These are phyloP conservation scores for Cylindrodendrum hubeiense DNA, from an alignment of 2,329 filamentous ascomycete genomes.

Conservation along the genomic window DNA sequence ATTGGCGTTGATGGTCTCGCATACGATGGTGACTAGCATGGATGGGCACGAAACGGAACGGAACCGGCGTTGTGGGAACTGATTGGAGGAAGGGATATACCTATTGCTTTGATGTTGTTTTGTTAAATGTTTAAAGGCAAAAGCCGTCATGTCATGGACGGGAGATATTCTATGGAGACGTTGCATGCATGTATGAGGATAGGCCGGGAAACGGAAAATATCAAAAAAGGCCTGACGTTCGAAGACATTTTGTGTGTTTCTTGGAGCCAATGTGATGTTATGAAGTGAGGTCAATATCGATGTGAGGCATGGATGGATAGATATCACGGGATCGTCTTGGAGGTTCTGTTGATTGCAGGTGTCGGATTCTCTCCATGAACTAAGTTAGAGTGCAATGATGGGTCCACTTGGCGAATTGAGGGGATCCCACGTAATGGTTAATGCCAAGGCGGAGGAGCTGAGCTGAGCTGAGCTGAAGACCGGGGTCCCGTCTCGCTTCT, in stretches of 20 bases:
- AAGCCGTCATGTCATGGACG: slow-evolving; percentile 7
- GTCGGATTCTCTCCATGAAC: not conserved
- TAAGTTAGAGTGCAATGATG: not conserved
- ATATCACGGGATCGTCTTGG: too few relatives aligned
- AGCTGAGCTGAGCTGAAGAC: slow-evolving; percentile 6
- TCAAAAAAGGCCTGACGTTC: not conserved
- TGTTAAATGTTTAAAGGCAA: slow-evolving; percentile 11
- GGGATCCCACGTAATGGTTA: not conserved
- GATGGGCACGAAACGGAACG: slow-evolving; percentile 25
- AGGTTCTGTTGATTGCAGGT: too few relatives aligned
- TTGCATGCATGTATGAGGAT: slow-evolving; percentile 18
- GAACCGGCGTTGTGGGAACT: slow-evolving; percentile 40
- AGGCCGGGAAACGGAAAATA: slow-evolving; percentile 12
- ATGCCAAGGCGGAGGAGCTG: slow-evolving; percentile 6
- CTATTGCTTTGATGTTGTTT: slow-evolving; percentile 37
- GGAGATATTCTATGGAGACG: slow-evolving; percentile 4
- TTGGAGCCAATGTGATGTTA: not conserved
- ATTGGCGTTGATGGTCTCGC: slow-evolving; percentile 39
- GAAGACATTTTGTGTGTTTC: not conserved
- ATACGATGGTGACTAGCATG: slow-evolving; percentile 42
- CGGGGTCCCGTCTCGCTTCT: not conserved
- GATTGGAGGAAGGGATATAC: slow-evolving; percentile 41
- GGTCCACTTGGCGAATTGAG: not conserved
- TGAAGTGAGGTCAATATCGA: not conserved
- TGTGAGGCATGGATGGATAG: too few relatives aligned